Conservation (phyloP, 2,329 filamentous ascomycete species). For the Sclerotinia sclerotiorum region DNA sequence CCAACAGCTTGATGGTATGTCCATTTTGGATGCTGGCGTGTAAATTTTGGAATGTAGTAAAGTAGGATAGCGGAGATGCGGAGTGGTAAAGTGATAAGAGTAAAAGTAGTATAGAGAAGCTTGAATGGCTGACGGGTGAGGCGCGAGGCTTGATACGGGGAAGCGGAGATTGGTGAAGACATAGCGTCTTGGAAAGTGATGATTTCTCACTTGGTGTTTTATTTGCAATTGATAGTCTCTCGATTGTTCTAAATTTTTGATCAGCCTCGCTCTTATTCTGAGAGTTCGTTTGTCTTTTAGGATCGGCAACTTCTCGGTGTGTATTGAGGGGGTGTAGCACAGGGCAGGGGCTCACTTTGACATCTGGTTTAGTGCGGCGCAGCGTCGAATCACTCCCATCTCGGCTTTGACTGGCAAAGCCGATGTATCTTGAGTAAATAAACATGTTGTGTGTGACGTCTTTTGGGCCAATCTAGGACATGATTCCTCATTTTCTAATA, state of each 20-base stretch:
- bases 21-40: slow-evolving; percentile 22
- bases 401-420: background rate
- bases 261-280: background rate
- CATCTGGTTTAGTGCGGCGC: background rate
- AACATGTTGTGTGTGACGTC: no score
- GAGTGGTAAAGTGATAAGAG: background rate
- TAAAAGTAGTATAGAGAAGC: background rate
- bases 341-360: background rate
- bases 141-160: slow-evolving; percentile 1
- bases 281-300: background rate
- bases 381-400: slow-evolving; percentile 2
- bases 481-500: no score
- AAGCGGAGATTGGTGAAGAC: background rate
- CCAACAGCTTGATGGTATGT: slow-evolving; percentile 13
- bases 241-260: background rate
- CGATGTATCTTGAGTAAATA: background rate
- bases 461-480: no score
- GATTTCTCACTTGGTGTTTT: background rate
- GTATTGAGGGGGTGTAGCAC: background rate
- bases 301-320: background rate
- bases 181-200: background rate
- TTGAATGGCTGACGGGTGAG: slow-evolving; percentile 9
- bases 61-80: background rate
- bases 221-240: background rate
- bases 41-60: slow-evolving; percentile 8